Evolutionary conservation across 306 rosid genomes (phyloP).

Genomic region (Morella rubra): DNA sequence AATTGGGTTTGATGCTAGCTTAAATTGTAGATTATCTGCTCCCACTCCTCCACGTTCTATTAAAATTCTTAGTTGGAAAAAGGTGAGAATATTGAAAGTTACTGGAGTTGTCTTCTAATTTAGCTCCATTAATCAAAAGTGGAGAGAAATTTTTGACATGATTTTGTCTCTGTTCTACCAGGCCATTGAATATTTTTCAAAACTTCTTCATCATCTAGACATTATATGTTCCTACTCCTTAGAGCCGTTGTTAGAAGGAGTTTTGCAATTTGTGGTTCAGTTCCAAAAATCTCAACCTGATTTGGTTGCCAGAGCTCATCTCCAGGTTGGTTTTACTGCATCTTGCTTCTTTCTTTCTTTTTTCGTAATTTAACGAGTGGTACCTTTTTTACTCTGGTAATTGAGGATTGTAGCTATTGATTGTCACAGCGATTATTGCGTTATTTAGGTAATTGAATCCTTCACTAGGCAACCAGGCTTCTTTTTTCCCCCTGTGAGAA

Average conservation of each 20-base stretch:
- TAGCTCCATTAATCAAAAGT: background rate
- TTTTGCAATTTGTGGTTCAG: slow-evolving; percentile 76
- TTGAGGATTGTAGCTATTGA: background rate
- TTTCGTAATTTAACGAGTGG: slow-evolving; percentile 14
- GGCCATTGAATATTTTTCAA: slow-evolving; percentile 83
- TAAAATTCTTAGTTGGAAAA: slow-evolving; percentile 71
- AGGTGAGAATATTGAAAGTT: slow-evolving; percentile 44
- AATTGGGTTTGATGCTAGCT: slow-evolving; percentile 89
- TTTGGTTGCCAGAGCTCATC: slow-evolving; percentile 95
- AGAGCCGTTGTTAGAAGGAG: slow-evolving; percentile 71
- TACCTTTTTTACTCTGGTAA: background rate
- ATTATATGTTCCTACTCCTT: slow-evolving; percentile 65
- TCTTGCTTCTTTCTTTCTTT: slow-evolving; percentile 13
- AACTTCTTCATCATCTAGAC: slow-evolving; percentile 81
- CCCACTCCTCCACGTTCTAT: slow-evolving; percentile 95
- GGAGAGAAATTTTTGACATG: background rate
- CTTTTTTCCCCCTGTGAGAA: background rate
- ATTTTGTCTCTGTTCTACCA: slow-evolving; percentile 40
- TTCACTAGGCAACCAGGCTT: background rate
- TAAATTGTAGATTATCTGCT: slow-evolving; percentile 84
- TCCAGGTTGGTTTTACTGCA: slow-evolving; percentile 60
- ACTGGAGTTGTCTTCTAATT: slow-evolving; percentile 10
- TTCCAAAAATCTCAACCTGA: slow-evolving; percentile 90
- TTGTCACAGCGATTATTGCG: background rate
- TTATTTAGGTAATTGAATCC: background rate